These are phyloP conservation scores for Diplodia intermedia DNA, from an alignment of 2,329 filamentous ascomycete genomes.

Conservation along the genomic window DNA sequence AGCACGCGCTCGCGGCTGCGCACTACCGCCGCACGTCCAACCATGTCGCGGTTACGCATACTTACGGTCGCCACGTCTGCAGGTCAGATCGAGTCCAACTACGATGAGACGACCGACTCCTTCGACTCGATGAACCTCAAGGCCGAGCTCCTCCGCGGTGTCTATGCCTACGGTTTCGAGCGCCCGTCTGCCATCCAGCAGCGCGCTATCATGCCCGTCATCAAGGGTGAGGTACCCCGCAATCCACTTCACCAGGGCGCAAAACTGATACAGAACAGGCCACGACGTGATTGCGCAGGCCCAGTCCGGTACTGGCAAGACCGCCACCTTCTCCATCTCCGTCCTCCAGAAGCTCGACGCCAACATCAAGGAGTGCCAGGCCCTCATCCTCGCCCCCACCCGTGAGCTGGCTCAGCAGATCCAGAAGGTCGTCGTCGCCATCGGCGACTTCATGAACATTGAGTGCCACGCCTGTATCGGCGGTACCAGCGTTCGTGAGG, in stretches of 20 bases:
- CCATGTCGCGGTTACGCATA: constrained; percentile 13
- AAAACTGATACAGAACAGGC: constrained; percentile 55
- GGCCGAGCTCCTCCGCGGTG: constrained; percentile 95
- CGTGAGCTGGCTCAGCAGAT: constrained; percentile 99
- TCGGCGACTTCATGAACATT: constrained; percentile 99
- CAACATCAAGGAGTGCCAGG: constrained; percentile 95
- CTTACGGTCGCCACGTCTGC: constrained; percentile 45
- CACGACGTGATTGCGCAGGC: constrained; percentile 99
- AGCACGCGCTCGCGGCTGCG: constrained; percentile 11
- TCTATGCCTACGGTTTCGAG: constrained; percentile 99
- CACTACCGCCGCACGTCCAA: constrained; percentile 17
- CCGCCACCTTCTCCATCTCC: constrained; percentile 98
- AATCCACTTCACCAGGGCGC: neutral
- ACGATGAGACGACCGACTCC: constrained; percentile 99
- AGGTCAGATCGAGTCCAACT: constrained; percentile 99
- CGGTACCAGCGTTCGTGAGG: constrained; percentile 96
- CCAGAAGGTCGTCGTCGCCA: constrained; percentile 98
- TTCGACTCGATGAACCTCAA: constrained; percentile 99
- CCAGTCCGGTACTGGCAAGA: constrained; percentile 99
- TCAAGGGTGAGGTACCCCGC: constrained; percentile 77
- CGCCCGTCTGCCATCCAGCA: constrained; percentile 99
- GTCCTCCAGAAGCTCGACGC: constrained; percentile 98
- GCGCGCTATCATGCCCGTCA: constrained; percentile 99
- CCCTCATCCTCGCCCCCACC: constrained; percentile 95
- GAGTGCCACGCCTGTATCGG: constrained; percentile 99